These are phyloP conservation scores for Scedosporium apiospermum DNA, from an alignment of 2,329 filamentous ascomycete species.

Conservation along the genomic window DNA sequence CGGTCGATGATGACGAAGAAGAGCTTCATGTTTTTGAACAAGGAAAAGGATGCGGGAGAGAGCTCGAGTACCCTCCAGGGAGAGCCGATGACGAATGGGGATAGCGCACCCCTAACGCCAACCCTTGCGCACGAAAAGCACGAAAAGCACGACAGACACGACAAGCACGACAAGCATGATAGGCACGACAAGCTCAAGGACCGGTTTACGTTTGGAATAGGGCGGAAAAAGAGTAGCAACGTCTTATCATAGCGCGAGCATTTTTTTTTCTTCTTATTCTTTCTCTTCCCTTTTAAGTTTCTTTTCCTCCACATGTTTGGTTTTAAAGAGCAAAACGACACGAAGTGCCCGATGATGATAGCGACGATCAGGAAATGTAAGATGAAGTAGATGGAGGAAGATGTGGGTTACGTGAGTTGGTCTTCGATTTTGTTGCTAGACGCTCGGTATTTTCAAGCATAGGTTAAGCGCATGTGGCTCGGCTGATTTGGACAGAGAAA, in stretches of 20 bases:
- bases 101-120: constrained; percentile 8
- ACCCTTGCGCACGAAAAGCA: constrained; percentile 3
- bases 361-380: not conserved
- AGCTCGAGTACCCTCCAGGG: constrained; percentile 16
- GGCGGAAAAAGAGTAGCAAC: constrained; percentile 60
- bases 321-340: too few species aligned
- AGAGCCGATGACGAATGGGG: constrained; percentile 17
- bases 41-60: constrained; percentile 29
- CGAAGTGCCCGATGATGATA: too few species aligned
- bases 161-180: constrained; percentile 22
- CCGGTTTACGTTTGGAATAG: constrained; percentile 57
- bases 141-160: constrained; percentile 22
- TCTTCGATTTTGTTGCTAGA: not conserved
- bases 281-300: not conserved
- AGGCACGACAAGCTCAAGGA: constrained; percentile 41
- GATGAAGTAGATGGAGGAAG: not conserved
- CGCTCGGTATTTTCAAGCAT: not conserved
- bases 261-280: too few species aligned
- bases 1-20: constrained; percentile 75
- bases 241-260: constrained; percentile 12
- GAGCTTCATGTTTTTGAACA: constrained; percentile 58
- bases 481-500: not conserved
- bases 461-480: not conserved
- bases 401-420: not conserved
- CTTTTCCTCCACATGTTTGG: not conserved